Base-by-base conservation (phyloP, 1,284 basidiomycete species). In the Ustilago xerochloae region DNA sequence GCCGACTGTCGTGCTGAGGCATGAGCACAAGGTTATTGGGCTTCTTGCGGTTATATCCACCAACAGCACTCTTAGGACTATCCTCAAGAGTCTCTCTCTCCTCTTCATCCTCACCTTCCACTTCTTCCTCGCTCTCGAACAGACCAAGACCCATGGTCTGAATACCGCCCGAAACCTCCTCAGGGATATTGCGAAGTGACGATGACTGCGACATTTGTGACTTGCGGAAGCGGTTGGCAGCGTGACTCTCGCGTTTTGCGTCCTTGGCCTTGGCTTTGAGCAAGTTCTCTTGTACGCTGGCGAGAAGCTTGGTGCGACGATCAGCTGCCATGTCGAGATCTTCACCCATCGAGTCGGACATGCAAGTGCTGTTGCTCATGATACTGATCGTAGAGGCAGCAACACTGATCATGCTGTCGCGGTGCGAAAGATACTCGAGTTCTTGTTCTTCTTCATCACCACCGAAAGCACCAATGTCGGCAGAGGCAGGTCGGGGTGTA, bases 381-480 rank as follows among this genome's bases (percentile, higher is more conserved):
- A 69, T 62, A 53, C 74, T 77, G 52, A 77, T 66, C 15, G 74
- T 77, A 8, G 70, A 73, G 0, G 70, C 70, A 20, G 70, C 70
- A 24, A 73, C 70, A 39, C 70, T 73, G 61, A 67, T 47, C 63
- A 73, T 50, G 57, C 64, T 67, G 50, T 73, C 70, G 36, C 70
- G 64, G 47, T 72, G 53, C 5, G 63, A 62, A 3, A 62, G 22
- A 46, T 60, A 54, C 10, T 63, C 59, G 46, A 59, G 39, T 29
- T 71, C 68, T 2, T 46, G 39, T 29, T 71, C 68, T 2, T 46
- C 55, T 30, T 60, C 67, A 16, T 61, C 52, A 24, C 56, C 49
- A 1, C 55, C 66, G 24, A 52, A 30, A 6, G 41, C 60, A 30
- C 43, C 56, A 5, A 47, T 33, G 9, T 55, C 55, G 15, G 55